Evolutionary conservation across 441 rosid genomes (phyloP), one percentile per base, ranked within the genome.

Genomic region (Croton setiger): DNA sequence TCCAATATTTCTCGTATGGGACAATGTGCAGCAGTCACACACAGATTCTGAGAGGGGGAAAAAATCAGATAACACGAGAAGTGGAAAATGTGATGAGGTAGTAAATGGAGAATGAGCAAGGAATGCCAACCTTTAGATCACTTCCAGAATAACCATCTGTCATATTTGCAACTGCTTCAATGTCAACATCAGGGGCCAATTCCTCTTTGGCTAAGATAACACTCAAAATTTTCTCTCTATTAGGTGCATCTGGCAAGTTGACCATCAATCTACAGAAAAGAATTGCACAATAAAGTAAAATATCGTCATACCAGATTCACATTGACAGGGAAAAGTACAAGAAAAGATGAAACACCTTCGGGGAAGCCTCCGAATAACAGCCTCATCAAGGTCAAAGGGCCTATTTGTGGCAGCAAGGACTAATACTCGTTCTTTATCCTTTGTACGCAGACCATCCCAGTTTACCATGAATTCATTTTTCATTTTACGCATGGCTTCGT

Each of bases 401-500:
- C 99, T 82, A 75, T 96, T 96, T 64, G 99, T 96, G 53, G 98
- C 97, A 75, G 96, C 98, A 58, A 96, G 97, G 54, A 96, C 99
- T 52, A 96, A 79, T 11, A 96, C 97, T 7, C 99, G 85, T 78
- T 96, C 99, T 81, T 81, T 91, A 74, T 93, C 98, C 76, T 96
- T 96, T 35, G 98, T 96, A 41, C 97, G 88, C 35, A 96, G 79
- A 63, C 99, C 99, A 65, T 96, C 99, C 99, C 99, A 96, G 70
- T 96, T 93, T 53, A 93, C 90, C 97, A 96, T 96, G 65, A 96
- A 96, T 69, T 96, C 99, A 55, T 96, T 96, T 85, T 96, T 96
- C 98, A 96, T 96, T 84, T 96, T 96, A 31, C 99, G 97, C 98
- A 93, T 96, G 17, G 99, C 98, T 78, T 96, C 99, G 41, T 96